Conservation (phyloP, 495 filamentous ascomycete genomes). For the Lichina pygmaea region DNA sequence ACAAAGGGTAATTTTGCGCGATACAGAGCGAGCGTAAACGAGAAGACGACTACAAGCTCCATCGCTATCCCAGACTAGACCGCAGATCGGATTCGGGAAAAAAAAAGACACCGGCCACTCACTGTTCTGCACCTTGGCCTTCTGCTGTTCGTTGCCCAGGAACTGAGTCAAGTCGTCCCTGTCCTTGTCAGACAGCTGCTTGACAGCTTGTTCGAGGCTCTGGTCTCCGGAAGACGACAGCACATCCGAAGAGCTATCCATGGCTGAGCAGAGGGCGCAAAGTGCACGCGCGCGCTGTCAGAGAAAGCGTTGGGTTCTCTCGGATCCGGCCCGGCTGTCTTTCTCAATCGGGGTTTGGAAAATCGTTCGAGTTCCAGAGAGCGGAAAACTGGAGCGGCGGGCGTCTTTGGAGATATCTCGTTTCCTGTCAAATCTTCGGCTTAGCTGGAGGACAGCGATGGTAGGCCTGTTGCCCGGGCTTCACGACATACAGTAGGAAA, state of each 20-base stretch:
- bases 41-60: too few species aligned
- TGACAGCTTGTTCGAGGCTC: not conserved
- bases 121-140: slow-evolving; percentile 57
- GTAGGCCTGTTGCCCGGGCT: too few species aligned
- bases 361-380: not conserved
- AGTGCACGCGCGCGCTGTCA: not conserved
- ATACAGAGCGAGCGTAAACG: too few species aligned
- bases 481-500: too few species aligned
- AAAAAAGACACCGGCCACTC: slow-evolving; percentile 10
- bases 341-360: not conserved
- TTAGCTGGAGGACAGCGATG: too few species aligned
- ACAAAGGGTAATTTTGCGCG: too few species aligned
- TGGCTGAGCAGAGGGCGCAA: not conserved
- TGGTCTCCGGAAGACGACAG: not conserved
- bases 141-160: slow-evolving; percentile 55
- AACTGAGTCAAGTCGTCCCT: slow-evolving; percentile 69
- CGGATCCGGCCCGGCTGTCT: not conserved
- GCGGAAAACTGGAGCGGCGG: too few species aligned
- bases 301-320: not conserved
- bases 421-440: too few species aligned
- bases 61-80: too few species aligned
- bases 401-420: too few species aligned
- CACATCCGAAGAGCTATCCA: not conserved
- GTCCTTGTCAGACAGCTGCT: slow-evolving; percentile 45
- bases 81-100: not conserved